phyloP scores from a whole-genome alignment of 495 filamentous ascomycete genomes.

The Penicillium antarcticum region DNA sequence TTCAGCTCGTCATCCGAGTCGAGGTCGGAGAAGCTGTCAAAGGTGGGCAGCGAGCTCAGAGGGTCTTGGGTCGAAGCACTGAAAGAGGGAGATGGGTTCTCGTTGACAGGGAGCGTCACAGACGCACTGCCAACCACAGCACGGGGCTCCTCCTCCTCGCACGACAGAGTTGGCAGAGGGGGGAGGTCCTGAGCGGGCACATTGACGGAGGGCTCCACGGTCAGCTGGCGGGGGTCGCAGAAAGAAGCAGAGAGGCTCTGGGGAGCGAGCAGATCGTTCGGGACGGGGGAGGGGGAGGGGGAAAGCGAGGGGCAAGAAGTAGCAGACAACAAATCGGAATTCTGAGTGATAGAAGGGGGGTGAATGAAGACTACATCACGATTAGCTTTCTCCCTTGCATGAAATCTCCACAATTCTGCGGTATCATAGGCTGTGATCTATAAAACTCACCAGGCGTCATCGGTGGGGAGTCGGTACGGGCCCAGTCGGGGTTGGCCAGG shows the following conservation, averaged over 20 bases:
- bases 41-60: conserved; percentile 64
- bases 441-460: conserved; percentile 85
- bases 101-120: conserved; percentile 51
- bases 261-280: conserved; percentile 59
- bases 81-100: conserved; percentile 46
- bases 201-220: conserved; percentile 62
- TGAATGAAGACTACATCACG: conserved; percentile 70
- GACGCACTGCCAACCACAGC: conserved; percentile 65
- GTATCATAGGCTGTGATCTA: conserved; percentile 12
- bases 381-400: conserved; percentile 29
- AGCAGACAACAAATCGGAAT: conserved; percentile 70
- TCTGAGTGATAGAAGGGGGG: conserved; percentile 62
- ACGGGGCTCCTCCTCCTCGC: conserved; percentile 74
- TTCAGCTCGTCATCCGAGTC: conserved; percentile 91
- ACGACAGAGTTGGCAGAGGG: conserved; percentile 63
- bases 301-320: conserved; percentile 76
- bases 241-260: conserved; percentile 56
- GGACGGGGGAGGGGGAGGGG: conserved; percentile 69
- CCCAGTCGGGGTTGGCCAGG: conserved; percentile 74
- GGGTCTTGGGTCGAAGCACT: conserved; percentile 47
- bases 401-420: conserved; percentile 2
- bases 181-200: conserved; percentile 61
- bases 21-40: conserved; percentile 85
- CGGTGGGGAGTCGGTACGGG: conserved; percentile 73
- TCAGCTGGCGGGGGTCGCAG: conserved; percentile 90